Conservation (phyloP, 1,284 basidiomycete genomes). For the Pulveroboletus ridleyi region DNA sequence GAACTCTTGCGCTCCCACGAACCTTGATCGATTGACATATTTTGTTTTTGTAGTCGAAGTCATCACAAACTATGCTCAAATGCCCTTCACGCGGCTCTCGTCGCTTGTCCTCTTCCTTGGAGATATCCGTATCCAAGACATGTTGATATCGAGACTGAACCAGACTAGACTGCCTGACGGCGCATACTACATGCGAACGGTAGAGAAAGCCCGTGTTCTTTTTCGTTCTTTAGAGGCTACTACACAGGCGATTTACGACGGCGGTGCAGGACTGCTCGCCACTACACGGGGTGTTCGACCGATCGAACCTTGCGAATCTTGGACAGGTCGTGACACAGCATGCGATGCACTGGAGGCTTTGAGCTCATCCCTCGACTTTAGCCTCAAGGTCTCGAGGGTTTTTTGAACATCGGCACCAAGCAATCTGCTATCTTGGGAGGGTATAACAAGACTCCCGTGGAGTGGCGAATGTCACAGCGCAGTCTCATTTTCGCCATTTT, state of each 20-base stretch:
- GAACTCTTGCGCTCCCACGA: background rate
- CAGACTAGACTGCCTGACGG: conserved; percentile 39
- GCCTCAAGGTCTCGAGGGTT: conserved; percentile 45
- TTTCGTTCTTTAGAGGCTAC: conserved; percentile 55
- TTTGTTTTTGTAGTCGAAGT: conserved; percentile 24
- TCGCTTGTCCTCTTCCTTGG: conserved; percentile 50
- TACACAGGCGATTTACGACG: conserved; percentile 59
- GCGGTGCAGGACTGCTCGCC: conserved; percentile 50
- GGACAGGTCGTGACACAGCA: conserved; percentile 30
- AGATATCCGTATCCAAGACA: conserved; percentile 57
- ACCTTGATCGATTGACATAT: conserved; percentile 10
- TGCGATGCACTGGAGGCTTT: conserved; percentile 41
- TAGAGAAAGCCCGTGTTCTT: conserved; percentile 52
- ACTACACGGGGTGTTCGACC: conserved; percentile 43
- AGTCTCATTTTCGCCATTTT: conserved; percentile 43
- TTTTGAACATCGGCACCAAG: conserved; percentile 47
- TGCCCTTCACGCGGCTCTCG: conserved; percentile 45
- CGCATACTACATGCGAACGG: conserved; percentile 47
- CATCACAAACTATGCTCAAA: conserved; percentile 36
- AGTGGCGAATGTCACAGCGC: conserved; percentile 53
- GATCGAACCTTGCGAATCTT: conserved; percentile 36
- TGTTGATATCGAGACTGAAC: conserved; percentile 55
- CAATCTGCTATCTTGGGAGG: conserved; percentile 48
- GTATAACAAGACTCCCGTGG: conserved; percentile 49
- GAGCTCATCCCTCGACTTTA: conserved; percentile 40